phyloP scores from a whole-genome alignment of 768 basidiomycete species.

The Tricholoma matsutake region DNA sequence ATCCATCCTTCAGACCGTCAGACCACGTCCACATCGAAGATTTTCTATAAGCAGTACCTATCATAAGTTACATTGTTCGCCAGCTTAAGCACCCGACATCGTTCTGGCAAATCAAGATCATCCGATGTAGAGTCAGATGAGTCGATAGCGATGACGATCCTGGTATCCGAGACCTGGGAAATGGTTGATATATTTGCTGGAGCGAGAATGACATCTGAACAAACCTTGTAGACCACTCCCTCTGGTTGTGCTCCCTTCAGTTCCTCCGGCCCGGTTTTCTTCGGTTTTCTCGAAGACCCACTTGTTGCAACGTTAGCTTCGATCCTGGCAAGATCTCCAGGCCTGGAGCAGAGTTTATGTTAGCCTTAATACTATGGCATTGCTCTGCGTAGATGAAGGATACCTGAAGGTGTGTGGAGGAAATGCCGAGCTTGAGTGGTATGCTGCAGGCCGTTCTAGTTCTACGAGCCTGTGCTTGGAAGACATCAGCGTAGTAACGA shows the following conservation, averaged over 20 bases:
- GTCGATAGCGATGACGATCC: constrained; percentile 79
- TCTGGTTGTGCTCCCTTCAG: constrained; percentile 47
- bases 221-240: constrained; percentile 85
- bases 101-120: constrained; percentile 79
- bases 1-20: constrained; percentile 65
- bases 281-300: constrained; percentile 40
- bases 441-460: constrained; percentile 78
- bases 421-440: constrained; percentile 65
- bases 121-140: constrained; percentile 53
- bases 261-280: constrained; percentile 36
- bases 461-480: constrained; percentile 72
- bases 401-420: constrained; percentile 87
- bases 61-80: constrained; percentile 93
- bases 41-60: constrained; percentile 40
- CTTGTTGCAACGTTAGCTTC: constrained; percentile 60
- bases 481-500: constrained; percentile 17
- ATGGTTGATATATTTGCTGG: neutral
- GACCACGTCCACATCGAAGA: neutral
- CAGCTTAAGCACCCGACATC: constrained; percentile 81
- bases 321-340: constrained; percentile 86
- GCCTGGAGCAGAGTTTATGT: constrained; percentile 38
- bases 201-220: constrained; percentile 2
- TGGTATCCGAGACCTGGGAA: constrained; percentile 70
- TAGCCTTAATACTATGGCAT: neutral
- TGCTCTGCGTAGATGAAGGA: neutral